Conservation (phyloP, 352 stramenopile genomes). For the Nothophytophthora sp. region DNA sequence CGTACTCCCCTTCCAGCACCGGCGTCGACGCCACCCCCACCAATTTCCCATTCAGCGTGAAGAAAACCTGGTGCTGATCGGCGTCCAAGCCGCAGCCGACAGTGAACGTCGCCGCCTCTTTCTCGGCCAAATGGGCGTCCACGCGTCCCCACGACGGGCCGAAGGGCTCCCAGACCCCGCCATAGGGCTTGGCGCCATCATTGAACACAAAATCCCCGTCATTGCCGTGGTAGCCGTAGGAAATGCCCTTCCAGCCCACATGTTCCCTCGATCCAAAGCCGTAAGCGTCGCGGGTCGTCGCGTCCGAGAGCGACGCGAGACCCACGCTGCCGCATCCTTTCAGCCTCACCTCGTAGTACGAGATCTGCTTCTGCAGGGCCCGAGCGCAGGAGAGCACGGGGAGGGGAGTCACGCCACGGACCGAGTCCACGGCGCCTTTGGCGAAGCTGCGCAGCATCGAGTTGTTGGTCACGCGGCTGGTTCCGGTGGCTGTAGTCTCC, state of each 20-base stretch:
- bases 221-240: slow-evolving; percentile 86
- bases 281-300: slow-evolving; percentile 53
- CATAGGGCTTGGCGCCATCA: slow-evolving; percentile 63
- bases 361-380: slow-evolving; percentile 52
- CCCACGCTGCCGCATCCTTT: slow-evolving; percentile 79
- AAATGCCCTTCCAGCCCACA: slow-evolving; percentile 80
- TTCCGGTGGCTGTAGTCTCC: slow-evolving; percentile 37
- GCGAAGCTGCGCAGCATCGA: slow-evolving; percentile 84
- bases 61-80: slow-evolving; percentile 61
- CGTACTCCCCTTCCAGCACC: slow-evolving; percentile 61
- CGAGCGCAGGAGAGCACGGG: slow-evolving; percentile 52
- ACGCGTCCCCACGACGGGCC: no score
- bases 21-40: slow-evolving; percentile 44
- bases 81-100: slow-evolving; percentile 81
- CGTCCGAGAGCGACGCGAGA: slow-evolving; percentile 66
- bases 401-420: slow-evolving; percentile 55
- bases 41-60: slow-evolving; percentile 77
- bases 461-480: slow-evolving; percentile 69
- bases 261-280: slow-evolving; percentile 84
- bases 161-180: no score
- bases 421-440: slow-evolving; percentile 69
- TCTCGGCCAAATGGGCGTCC: no score
- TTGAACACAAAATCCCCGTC: slow-evolving; percentile 88
- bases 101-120: slow-evolving; percentile 32
- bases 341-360: slow-evolving; percentile 82